Evolutionary conservation across 129 eudicot species (phyloP).

Genomic region (Logfia minima): DNA sequence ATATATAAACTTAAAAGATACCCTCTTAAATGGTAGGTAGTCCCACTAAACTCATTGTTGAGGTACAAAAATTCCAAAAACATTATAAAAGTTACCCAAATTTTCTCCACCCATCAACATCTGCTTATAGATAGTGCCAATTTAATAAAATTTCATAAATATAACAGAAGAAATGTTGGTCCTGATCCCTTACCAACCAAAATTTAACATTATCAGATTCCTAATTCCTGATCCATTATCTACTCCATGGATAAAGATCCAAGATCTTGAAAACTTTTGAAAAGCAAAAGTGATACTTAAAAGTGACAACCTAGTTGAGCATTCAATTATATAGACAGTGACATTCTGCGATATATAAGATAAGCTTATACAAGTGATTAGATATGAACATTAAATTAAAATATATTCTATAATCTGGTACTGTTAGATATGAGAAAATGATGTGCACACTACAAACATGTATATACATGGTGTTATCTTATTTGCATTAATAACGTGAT

Average conservation of each 20-base stretch:
- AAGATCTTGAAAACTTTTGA: conserved; percentile 19
- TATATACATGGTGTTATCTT: neutral
- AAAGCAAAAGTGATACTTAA: conserved; percentile 5
- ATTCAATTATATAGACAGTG: conserved; percentile 22
- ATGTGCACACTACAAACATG: no score
- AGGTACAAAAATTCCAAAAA: conserved; percentile 20
- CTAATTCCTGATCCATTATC: conserved; percentile 40
- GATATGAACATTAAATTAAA: conserved; percentile 8
- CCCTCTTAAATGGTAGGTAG: conserved; percentile 21
- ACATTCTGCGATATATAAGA: conserved; percentile 24
- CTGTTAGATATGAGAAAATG: neutral
- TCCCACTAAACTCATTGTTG: conserved; percentile 28
- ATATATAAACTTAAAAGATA: conserved; percentile 15
- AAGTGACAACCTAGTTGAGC: conserved; percentile 22
- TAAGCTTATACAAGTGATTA: conserved; percentile 12
- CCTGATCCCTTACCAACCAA: conserved; percentile 28
- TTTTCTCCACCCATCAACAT: conserved; percentile 37
- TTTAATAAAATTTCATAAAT: conserved; percentile 17
- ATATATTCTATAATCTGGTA: neutral
- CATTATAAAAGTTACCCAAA: conserved; percentile 5
- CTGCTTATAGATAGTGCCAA: conserved; percentile 26
- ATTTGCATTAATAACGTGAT: neutral
- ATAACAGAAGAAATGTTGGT: conserved; percentile 10
- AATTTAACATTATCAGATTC: conserved; percentile 24
- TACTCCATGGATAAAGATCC: conserved; percentile 31